Evolutionary conservation across 768 basidiomycete species (phyloP).

Genomic region (Mycena latifolia): DNA sequence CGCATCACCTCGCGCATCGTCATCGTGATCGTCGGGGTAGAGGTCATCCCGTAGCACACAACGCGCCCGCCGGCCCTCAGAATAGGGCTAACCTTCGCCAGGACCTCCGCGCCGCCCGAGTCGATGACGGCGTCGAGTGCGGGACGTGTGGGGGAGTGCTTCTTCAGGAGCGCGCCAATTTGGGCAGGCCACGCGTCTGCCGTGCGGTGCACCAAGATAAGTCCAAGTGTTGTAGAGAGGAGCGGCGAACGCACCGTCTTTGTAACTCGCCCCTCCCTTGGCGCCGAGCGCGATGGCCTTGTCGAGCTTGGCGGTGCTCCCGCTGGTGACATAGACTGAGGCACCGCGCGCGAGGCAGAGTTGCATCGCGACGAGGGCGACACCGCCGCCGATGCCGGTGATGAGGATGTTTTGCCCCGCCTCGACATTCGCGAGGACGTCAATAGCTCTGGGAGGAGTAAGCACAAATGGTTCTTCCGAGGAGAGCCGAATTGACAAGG

Average conservation of each 20-base stretch:
- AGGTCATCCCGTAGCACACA: slow-evolving; percentile 80
- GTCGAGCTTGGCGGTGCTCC: slow-evolving; percentile 74
- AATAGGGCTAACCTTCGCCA: slow-evolving; percentile 58
- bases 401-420: slow-evolving; percentile 81
- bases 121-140: slow-evolving; percentile 75
- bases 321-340: slow-evolving; percentile 86
- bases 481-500: no score
- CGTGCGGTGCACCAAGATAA: neutral
- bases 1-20: slow-evolving; percentile 85
- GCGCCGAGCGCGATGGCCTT: slow-evolving; percentile 79
- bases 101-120: slow-evolving; percentile 77
- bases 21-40: slow-evolving; percentile 67
- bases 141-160: slow-evolving; percentile 42
- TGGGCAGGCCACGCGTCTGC: slow-evolving; percentile 67
- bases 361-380: slow-evolving; percentile 82
- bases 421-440: slow-evolving; percentile 60
- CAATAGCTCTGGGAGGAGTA: neutral
- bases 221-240: neutral
- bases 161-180: slow-evolving; percentile 57
- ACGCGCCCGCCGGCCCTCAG: slow-evolving; percentile 71
- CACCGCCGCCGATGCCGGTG: slow-evolving; percentile 88
- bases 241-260: slow-evolving; percentile 54
- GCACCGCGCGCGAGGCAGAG: slow-evolving; percentile 81
- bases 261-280: slow-evolving; percentile 83
- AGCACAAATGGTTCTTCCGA: neutral